phyloP scores from a whole-genome alignment of 2,329 filamentous ascomycete genomes.

The Huntiella decipiens region DNA sequence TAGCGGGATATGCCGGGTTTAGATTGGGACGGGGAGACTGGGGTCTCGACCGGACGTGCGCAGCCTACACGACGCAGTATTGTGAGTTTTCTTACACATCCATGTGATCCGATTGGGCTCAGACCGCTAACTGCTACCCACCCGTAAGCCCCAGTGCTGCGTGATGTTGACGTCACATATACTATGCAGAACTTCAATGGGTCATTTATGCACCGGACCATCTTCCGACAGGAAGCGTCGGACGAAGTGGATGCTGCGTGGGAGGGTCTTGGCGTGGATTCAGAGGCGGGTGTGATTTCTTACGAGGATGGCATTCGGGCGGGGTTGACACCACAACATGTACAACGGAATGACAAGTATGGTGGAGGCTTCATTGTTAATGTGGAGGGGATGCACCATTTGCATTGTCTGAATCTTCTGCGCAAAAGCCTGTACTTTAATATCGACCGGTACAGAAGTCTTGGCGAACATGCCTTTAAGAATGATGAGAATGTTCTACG shows the following conservation, averaged over 20 bases:
- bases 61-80: constrained; percentile 20
- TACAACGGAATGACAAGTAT: constrained; percentile 33
- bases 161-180: constrained; percentile 19
- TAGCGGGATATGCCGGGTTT: constrained; percentile 13
- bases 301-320: constrained; percentile 28
- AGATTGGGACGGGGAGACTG: constrained; percentile 10
- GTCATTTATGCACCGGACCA: constrained; percentile 32
- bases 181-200: constrained; percentile 30
- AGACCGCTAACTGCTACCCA: neutral
- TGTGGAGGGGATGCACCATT: constrained; percentile 35
- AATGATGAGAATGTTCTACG: constrained; percentile 36
- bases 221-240: constrained; percentile 30
- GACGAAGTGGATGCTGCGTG: constrained; percentile 39
- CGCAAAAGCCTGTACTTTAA: constrained; percentile 41
- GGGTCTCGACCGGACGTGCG: constrained; percentile 14
- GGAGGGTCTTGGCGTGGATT: constrained; percentile 25
- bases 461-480: constrained; percentile 31
- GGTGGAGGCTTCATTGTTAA: constrained; percentile 41
- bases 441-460: constrained; percentile 33
- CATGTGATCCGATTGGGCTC: neutral
- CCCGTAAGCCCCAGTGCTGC: constrained; percentile 18
- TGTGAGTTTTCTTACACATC: constrained; percentile 16
- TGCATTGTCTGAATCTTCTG: constrained; percentile 43
- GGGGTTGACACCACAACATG: constrained; percentile 33
- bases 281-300: constrained; percentile 28